Evolutionary conservation across 1,284 basidiomycete species (phyloP), one percentile per base, ranked within the genome.

Genomic region (Taiwanofungus camphoratus): DNA sequence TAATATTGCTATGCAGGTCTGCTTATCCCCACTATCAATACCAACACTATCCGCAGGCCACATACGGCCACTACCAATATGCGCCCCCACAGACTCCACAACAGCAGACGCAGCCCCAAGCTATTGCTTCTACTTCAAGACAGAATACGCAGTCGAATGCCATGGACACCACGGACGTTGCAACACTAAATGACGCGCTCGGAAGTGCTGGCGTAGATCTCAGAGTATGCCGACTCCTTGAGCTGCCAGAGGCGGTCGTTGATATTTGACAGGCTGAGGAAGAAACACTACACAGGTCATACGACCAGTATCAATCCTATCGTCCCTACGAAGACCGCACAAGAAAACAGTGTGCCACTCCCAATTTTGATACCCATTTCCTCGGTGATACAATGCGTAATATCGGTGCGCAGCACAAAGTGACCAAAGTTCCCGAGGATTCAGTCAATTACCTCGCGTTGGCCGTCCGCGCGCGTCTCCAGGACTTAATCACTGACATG

Each of bases 131-230:
- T 30, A 37, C 55, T 42, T 55, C 61, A 23, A 51, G 54, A 13
- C 58, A 53, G 21, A 59, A 61, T 23, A 61, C 39, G 5, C 36
- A 39, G 31, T 39, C 55, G 59, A 19, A 64, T 73, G 48, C 55
- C 12, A 48, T 65, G 39, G 82, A 85, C 50, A 81, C 76, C 3
- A 65, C 79, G 1, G 86, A 88, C 55, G 74, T 87, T 29, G 76
- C 84, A 8, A 85, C 82, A 4, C 57, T 91, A 35, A 90, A 87
- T 45, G 87, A 91, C 57, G 87, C 86, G 2, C 63, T 90, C 3
- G 87, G 86, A 4, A 87, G 84, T 55, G 86, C 87, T 11, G 87
- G 87, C 12, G 84, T 91, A 5, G 87, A 91, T 65, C 66, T 90
- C 27, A 68, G 83, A 57, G 87, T 87, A 54, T 50, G 71, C 64